Evolutionary conservation across 1,284 basidiomycete genomes (phyloP).

Genomic region (Fomes fomentarius): DNA sequence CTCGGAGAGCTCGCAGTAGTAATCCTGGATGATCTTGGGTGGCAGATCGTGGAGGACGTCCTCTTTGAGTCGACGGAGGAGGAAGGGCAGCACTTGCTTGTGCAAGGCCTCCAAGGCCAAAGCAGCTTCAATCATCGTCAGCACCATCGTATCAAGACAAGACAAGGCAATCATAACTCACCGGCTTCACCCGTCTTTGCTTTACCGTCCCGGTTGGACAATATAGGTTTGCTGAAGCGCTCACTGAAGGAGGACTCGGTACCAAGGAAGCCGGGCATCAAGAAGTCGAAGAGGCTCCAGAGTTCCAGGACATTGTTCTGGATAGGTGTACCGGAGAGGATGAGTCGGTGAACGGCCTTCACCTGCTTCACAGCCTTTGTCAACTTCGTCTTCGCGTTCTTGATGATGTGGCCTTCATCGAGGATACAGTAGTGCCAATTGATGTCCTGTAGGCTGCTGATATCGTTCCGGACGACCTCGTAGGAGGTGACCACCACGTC

Average conservation of each 20-base stretch:
- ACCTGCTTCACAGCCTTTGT: conserved; percentile 96
- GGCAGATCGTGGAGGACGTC: conserved; percentile 96
- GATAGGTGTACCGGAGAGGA: conserved; percentile 97
- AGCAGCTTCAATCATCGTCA: no score
- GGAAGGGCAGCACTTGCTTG: conserved; percentile 99
- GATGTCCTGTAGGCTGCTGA: conserved; percentile 72
- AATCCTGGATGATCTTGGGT: conserved; percentile 99
- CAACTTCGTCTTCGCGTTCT: conserved; percentile 97
- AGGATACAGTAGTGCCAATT: conserved; percentile 97
- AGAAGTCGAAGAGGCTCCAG: conserved; percentile 98
- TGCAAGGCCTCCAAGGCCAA: conserved; percentile 95
- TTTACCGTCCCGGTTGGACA: conserved; percentile 95
- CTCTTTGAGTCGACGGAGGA: conserved; percentile 95
- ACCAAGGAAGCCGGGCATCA: conserved; percentile 99
- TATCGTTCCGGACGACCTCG: conserved; percentile 96
- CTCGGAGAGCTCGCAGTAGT: conserved; percentile 97
- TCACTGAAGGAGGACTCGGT: conserved; percentile 96
- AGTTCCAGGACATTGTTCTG: conserved; percentile 99
- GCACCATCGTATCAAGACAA: no score
- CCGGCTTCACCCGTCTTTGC: conserved; percentile 94
- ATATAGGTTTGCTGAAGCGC: conserved; percentile 94
- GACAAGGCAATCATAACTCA: conserved; percentile 41
- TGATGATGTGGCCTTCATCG: conserved; percentile 99
- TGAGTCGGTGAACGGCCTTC: conserved; percentile 89
- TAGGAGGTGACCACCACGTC: conserved; percentile 98